Base-by-base conservation (phyloP, 768 basidiomycete species). In the Hygrophoropsis aurantiaca region DNA sequence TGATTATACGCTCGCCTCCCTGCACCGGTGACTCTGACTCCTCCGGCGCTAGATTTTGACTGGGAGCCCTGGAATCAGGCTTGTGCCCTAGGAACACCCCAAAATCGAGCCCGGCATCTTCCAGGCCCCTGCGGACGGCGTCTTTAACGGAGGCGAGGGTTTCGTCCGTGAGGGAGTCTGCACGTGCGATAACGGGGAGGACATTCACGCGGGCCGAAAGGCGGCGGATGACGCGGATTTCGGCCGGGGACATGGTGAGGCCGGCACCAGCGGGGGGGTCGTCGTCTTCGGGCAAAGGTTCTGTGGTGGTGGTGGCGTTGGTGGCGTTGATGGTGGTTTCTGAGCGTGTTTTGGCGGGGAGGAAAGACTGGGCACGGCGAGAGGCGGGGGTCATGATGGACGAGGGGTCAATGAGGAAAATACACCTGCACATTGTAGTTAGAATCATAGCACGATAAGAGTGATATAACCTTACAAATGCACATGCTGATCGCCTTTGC, bases 401-500 rank as follows among this genome's bases (percentile, higher is more conserved):
- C 20, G 78, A 67, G 11, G 90, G 90, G 58, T 92, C 88, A 58
- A 91, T 77, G 79, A 91, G 77, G 66, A 93, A 92, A 50, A 93
- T 87, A 61, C 86, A 90, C 38, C 89, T 90, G 49, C 16, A 24
- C 44, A 20, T n/a, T 44, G 41, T 19, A 46, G 52, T 62, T 49
- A 58, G 57, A 33, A 37, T 19, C n/a, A 18, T 36, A 37, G 42
- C 16, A 40, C 21, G 30, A 5, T 11, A 46, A 36, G 20, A 18
- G 45, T 13, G 36, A 15, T 7, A 16, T 23, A 25, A 19, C 67
- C 88, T 67, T 64, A 91, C 89, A 92, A 68, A 68, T 94, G 90
- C 56, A 94, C 84, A 56, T 93, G 91, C 56, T 90, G 87, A 68
- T 94, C 90, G 40, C 88, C 90, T 70, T 86, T 90, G 69, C 80